A percentile compares a stretch with the other conserved stretches of the same genome.
Conservation (phyloP, 163 green algal species). For the Chlorella variabilis region DNA sequence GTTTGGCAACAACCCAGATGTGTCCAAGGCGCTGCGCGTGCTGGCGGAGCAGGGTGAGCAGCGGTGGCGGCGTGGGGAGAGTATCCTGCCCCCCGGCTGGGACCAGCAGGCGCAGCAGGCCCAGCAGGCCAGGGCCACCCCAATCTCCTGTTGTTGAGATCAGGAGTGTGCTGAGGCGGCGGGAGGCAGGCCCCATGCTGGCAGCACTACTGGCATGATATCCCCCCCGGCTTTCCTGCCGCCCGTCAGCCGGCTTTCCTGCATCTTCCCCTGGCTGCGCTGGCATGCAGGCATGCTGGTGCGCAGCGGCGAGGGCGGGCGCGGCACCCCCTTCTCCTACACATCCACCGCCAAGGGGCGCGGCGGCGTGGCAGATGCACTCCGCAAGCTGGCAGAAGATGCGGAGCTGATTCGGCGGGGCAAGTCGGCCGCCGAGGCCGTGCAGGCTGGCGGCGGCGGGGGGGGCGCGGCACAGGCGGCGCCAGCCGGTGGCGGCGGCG, state of each 20-base stretch:
- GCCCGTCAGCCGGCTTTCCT: neutral
- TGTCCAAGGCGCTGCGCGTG: conserved; percentile 61
- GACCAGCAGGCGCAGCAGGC: too few species aligned
- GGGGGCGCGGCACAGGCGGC: neutral
- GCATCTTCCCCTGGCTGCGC: too few species aligned
- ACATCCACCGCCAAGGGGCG: conserved; percentile 27
- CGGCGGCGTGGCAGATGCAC: neutral
- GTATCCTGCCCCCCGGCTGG: too few species aligned
- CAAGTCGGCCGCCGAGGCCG: neutral
- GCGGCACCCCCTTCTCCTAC: conserved; percentile 27
- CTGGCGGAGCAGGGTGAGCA: conserved; percentile 53
- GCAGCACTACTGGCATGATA: too few species aligned
- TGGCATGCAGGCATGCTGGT: conserved; percentile 34
- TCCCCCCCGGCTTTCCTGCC: neutral
- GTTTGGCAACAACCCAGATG: conserved; percentile 69
- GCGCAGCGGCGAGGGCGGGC: conserved; percentile 19
- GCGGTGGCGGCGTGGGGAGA: too few species aligned
- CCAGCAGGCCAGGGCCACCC: too few species aligned
- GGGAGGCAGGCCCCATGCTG: too few species aligned
- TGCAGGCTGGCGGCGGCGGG: neutral
- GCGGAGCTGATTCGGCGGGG: conserved; percentile 3
- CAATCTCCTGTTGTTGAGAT: too few species aligned
- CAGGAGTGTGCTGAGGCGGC: too few species aligned
- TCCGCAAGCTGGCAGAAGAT: conserved; percentile 3
- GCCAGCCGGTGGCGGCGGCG: neutral